Base-by-base conservation (phyloP, 352 stramenopile species). In the Ophiocytium majus region DNA sequence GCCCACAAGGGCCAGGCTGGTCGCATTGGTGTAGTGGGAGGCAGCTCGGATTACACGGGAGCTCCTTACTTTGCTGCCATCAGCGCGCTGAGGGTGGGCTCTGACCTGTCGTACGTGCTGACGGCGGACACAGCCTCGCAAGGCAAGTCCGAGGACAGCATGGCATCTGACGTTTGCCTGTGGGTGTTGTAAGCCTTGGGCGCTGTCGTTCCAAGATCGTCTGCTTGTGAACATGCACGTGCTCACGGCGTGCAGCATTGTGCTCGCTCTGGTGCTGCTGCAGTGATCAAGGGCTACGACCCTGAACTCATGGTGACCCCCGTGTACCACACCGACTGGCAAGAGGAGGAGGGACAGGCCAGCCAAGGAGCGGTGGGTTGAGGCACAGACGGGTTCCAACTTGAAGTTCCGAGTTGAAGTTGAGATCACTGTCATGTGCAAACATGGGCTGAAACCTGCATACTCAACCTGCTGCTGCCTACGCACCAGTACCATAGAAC, bases 281-380 rank as follows among this genome's bases (percentile, higher is more conserved):
- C 97, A 31, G 94, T 96, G 0, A 98, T 99, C 90, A 99, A 99
- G 89, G 97, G 92, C 84, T 99, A 99, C 91, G 97, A 93, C 83
- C 96, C 96, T 0, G 96, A 98, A 90, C 92, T 99, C 31, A 98
- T 99, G 90, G 96, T 89, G 23, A 88, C 89, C 19, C 80, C 88
- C 28, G 89, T 93, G 23, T 93, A 94, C 84, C 89, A 79, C 32
- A 86, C 86, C 9, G 57, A 71, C 32, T 28, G 23, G 28, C 57
- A 19, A 35, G 49, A 31, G 71, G 74, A 10, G 9, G 23, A 64
- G 37, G 23, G 49, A 35, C 1, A 1, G 31, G 43, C 37, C 19
- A 14, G 57, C 35, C 19, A 78, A 17, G 37, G 5, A 23, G 50
- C 36, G 63, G 33, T n/a, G 32, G 35, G 63, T 83, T n/a, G n/a